Conservation (phyloP, 1,284 basidiomycete genomes). For the Ganoderma leucocontextum region DNA sequence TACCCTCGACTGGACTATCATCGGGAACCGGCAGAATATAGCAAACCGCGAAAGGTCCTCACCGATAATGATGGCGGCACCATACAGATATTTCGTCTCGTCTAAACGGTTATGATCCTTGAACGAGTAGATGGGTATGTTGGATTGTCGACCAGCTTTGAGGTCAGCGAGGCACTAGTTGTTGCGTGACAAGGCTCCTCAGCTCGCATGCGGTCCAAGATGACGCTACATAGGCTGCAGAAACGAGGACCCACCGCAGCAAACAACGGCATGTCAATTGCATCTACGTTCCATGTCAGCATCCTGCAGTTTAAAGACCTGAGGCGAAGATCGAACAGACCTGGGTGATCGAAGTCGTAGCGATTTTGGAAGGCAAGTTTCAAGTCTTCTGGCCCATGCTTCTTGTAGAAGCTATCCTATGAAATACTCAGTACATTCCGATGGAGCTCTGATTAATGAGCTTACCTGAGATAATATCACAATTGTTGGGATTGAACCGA, state of each 20-base stretch:
- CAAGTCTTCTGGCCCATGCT: slow-evolving; percentile 81
- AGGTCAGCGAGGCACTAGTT: slow-evolving; percentile 83
- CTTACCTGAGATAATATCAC: slow-evolving; percentile 86
- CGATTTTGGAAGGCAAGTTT: slow-evolving; percentile 84
- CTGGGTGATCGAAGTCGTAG: slow-evolving; percentile 93
- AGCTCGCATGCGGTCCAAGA: not conserved
- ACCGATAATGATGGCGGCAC: slow-evolving; percentile 95
- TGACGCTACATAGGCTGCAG: not conserved
- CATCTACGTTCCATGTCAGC: slow-evolving; percentile 49
- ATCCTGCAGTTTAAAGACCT: too few relatives aligned
- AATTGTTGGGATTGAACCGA: slow-evolving; percentile 88
- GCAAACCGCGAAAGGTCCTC: not conserved
- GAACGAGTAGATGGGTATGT: slow-evolving; percentile 96
- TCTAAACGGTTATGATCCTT: slow-evolving; percentile 87
- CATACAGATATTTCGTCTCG: slow-evolving; percentile 93
- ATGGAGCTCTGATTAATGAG: not conserved
- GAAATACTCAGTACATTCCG: slow-evolving; percentile 12
- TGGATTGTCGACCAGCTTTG: slow-evolving; percentile 82
- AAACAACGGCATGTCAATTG: slow-evolving; percentile 92
- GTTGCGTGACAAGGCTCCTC: not conserved
- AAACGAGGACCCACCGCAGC: slow-evolving; percentile 62
- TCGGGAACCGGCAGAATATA: not conserved
- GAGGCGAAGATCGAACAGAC: slow-evolving; percentile 8
- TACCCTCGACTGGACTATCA: slow-evolving; percentile 78
- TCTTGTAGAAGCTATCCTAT: slow-evolving; percentile 94